Conservation (phyloP, 1,284 basidiomycete genomes). For the Tilletia setariae region DNA sequence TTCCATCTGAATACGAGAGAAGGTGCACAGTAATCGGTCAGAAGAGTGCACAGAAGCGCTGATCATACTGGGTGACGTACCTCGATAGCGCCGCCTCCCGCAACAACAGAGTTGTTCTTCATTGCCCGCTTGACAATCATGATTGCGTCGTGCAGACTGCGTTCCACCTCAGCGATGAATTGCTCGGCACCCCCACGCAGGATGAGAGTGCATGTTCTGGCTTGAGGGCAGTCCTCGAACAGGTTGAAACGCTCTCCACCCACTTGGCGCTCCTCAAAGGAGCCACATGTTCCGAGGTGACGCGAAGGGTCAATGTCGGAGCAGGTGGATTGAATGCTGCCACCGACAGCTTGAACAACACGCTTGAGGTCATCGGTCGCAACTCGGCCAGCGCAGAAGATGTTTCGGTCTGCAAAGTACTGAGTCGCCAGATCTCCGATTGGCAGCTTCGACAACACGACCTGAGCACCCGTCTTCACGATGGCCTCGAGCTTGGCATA, state of each 20-base stretch:
- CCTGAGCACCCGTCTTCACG: constrained; percentile 91
- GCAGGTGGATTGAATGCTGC: constrained; percentile 89
- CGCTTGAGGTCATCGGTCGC: constrained; percentile 84
- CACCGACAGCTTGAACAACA: constrained; percentile 93
- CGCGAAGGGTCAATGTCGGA: constrained; percentile 78
- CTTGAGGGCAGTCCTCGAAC: constrained; percentile 86
- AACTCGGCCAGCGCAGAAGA: constrained; percentile 98
- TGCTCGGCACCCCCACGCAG: constrained; percentile 96
- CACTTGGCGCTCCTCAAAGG: constrained; percentile 91
- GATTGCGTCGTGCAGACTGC: constrained; percentile 95
- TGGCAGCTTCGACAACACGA: constrained; percentile 94
- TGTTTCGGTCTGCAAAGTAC: constrained; percentile 98
- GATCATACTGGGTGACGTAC: constrained; percentile 63
- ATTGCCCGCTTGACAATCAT: constrained; percentile 99
- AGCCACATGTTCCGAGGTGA: constrained; percentile 86
- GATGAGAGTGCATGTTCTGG: constrained; percentile 96
- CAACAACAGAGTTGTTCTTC: constrained; percentile 91
- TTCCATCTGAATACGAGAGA: constrained; percentile 70
- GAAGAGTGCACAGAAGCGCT: constrained; percentile 18
- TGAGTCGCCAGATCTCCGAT: constrained; percentile 98
- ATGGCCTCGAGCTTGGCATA: constrained; percentile 96
- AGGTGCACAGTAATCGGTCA: not conserved
- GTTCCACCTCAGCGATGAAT: constrained; percentile 97
- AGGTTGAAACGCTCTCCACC: constrained; percentile 97
- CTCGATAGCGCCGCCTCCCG: constrained; percentile 95